Evolutionary conservation across 2,329 filamentous ascomycete species (phyloP).

Genomic region (Colletotrichum nymphaeae): DNA sequence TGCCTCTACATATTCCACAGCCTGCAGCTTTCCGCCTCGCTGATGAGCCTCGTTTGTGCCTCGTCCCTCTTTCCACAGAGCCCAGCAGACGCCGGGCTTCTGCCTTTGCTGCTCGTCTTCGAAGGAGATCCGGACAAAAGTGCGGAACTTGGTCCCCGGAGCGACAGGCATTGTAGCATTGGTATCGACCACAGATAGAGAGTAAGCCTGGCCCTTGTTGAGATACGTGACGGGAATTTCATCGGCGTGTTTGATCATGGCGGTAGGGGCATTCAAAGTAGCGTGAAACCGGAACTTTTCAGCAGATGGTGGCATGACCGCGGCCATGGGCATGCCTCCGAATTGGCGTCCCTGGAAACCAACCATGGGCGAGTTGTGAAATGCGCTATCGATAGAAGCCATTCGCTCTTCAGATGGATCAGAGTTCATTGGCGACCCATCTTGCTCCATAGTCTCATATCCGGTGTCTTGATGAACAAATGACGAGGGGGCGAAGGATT

Average conservation of each 20-base stretch:
- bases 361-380: conserved; percentile 71
- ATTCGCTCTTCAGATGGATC: conserved; percentile 63
- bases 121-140: conserved; percentile 94
- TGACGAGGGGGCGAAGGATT: conserved; percentile 78
- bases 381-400: conserved; percentile 67
- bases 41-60: conserved; percentile 97
- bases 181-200: conserved; percentile 85
- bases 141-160: conserved; percentile 81
- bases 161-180: conserved; percentile 67
- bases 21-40: conserved; percentile 89
- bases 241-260: conserved; percentile 90
- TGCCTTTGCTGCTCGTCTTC: conserved; percentile 94
- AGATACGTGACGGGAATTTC: conserved; percentile 98
- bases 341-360: conserved; percentile 65
- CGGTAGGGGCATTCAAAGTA: conserved; percentile 91
- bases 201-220: conserved; percentile 97
- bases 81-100: conserved; percentile 87
- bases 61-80: conserved; percentile 92
- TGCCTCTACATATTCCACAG: conserved; percentile 90
- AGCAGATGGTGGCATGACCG: conserved; percentile 62
- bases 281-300: conserved; percentile 91
- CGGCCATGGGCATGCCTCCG: conserved; percentile 56
- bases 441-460: conserved; percentile 83
- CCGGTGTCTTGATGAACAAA: conserved; percentile 85
- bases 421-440: conserved; percentile 74